Evolutionary conservation across 257 asterid genomes (phyloP).

Genomic region (Ligustrum vulgare): DNA sequence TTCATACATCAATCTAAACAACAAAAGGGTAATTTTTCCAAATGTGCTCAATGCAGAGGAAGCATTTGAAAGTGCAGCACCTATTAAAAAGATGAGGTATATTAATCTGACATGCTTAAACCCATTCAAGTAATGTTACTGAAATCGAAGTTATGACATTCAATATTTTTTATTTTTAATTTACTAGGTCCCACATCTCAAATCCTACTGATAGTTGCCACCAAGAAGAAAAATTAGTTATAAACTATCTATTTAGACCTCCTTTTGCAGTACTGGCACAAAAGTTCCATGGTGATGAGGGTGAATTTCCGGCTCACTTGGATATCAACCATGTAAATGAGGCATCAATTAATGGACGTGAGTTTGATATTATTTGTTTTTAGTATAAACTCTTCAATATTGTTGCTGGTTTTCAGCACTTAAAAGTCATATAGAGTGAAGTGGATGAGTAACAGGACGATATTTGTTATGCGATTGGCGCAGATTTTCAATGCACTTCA

Average conservation of each 20-base stretch:
- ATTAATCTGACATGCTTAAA: conserved; percentile 12
- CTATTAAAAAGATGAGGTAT: conserved; percentile 81
- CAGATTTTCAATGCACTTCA: conserved; percentile 6
- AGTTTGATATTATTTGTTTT: conserved; percentile 19
- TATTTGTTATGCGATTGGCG: background rate
- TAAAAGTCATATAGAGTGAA: conserved; percentile 22
- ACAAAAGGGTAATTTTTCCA: conserved; percentile 79
- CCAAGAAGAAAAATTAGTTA: conserved; percentile 39
- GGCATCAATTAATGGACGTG: conserved; percentile 36
- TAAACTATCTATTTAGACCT: conserved; percentile 53
- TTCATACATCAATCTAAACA: conserved; percentile 66
- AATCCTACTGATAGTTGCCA: conserved; percentile 32
- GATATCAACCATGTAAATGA: conserved; percentile 32
- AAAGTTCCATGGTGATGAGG: conserved; percentile 41
- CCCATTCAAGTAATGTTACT: conserved; percentile 1
- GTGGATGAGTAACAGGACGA: conserved; percentile 5
- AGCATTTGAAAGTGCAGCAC: conserved; percentile 48
- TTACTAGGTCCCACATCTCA: conserved; percentile 46
- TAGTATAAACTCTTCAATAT: conserved; percentile 7
- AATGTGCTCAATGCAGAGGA: conserved; percentile 41
- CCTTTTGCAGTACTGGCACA: conserved; percentile 70
- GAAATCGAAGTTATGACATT: conserved; percentile 16
- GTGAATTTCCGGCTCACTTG: conserved; percentile 35
- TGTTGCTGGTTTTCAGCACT: background rate
- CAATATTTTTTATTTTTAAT: conserved; percentile 26